phyloP scores from a whole-genome alignment of 345 rosid genomes.

The Adansonia digitata region DNA sequence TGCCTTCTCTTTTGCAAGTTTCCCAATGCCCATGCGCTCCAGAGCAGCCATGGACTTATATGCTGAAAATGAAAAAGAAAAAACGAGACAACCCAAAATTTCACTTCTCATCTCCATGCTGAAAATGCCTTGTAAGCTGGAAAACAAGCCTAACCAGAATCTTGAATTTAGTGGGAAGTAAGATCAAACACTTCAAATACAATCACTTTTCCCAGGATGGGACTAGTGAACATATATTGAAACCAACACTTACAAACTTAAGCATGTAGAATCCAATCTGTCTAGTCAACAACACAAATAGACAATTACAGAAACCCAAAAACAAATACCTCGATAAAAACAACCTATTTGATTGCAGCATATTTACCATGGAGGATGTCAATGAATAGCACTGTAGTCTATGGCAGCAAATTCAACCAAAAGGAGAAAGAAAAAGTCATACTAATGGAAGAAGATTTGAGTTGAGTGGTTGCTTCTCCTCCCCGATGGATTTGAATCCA shows the following conservation, averaged over 20 bases:
- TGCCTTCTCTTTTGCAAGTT: slow-evolving; percentile 66
- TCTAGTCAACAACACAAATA: neutral
- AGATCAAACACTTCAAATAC: neutral
- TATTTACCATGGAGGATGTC: too few relatives aligned
- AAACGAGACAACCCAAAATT: neutral
- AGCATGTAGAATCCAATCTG: neutral
- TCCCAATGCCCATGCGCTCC: slow-evolving; percentile 82
- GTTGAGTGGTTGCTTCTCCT: too few relatives aligned
- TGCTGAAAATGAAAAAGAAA: slow-evolving; percentile 25
- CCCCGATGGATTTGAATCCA: neutral
- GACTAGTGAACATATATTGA: neutral
- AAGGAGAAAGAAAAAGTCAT: neutral
- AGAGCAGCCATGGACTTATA: slow-evolving; percentile 65
- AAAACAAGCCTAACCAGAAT: neutral
- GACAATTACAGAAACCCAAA: neutral
- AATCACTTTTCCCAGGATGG: neutral
- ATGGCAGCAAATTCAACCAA: too few relatives aligned
- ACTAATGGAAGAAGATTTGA: too few relatives aligned
- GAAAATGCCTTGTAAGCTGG: neutral
- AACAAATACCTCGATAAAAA: neutral
- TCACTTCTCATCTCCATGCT: too few relatives aligned
- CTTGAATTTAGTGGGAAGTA: neutral
- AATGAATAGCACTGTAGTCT: too few relatives aligned
- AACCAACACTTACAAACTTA: neutral
- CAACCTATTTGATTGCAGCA: neutral